Percentiles rank a stretch among this genome's conserved stretches.
phyloP scores from a whole-genome alignment of 805 yeast species.

The Priceomyces carsonii region DNA sequence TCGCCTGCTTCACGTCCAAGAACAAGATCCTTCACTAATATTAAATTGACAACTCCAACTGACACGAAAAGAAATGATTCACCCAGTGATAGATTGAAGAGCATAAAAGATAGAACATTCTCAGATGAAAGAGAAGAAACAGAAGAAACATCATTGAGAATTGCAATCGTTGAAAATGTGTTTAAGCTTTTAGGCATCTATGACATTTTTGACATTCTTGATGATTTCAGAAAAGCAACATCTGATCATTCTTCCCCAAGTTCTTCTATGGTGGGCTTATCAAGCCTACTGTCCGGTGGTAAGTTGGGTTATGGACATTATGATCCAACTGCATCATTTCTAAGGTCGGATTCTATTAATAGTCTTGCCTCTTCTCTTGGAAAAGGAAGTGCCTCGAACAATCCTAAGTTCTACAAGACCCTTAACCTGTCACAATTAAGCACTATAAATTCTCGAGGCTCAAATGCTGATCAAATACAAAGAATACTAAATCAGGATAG shows the following conservation, averaged over 20 bases:
- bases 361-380: constrained; percentile 8
- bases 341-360: constrained; percentile 12
- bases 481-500: constrained; percentile 10
- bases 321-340: constrained; percentile 18
- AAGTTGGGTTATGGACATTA: constrained; percentile 14
- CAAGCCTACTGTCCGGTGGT: constrained; percentile 15
- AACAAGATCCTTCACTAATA: constrained; percentile 14
- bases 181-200: constrained; percentile 66
- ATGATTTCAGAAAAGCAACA: constrained; percentile 8
- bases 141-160: constrained; percentile 63
- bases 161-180: constrained; percentile 70
- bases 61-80: constrained; percentile 15
- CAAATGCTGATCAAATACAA: constrained; percentile 1
- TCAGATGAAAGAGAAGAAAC: constrained; percentile 65
- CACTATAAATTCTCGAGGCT: not conserved
- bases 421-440: constrained; percentile 20
- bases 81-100: constrained; percentile 7
- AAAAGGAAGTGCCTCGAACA: constrained; percentile 15
- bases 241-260: constrained; percentile 22
- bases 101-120: constrained; percentile 38
- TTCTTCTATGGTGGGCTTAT: constrained; percentile 32
- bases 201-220: constrained; percentile 32
- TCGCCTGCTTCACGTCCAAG: too few species aligned
- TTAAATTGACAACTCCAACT: constrained; percentile 2
- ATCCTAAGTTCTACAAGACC: constrained; percentile 30